Evolutionary conservation across 2,329 filamentous ascomycete species (phyloP), one percentile per base, ranked within the genome.

Genomic region (Magnaporthiopsis poae): DNA sequence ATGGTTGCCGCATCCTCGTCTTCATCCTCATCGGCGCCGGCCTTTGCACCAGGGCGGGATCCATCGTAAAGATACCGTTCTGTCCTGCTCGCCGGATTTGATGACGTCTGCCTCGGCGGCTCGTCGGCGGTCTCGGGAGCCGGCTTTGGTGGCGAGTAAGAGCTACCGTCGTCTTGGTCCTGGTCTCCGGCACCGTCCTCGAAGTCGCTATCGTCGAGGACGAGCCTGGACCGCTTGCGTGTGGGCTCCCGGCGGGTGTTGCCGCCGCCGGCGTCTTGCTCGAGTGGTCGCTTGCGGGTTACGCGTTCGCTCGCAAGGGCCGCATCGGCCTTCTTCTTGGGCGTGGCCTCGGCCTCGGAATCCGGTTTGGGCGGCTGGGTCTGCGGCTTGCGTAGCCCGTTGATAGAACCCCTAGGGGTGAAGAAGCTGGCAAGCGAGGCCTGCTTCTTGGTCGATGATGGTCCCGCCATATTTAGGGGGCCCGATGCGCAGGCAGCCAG

Each of bases 401-500:
- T 84, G 73, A 78, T 75, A 15, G 84, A 5, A 7, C 5, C 79
- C 69, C 84, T 88, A 18, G 86, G 86, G 0, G 87, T 85, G 75
- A 96, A 96, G 78, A 96, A 96, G 74, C 88, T 93, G 3, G 91
- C 95, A 68, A 97, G 88, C 0, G 91, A 91, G 70, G 89, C 85
- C 74, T 97, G 91, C 72, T 89, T 90, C 77, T 89, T 90, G 66
- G 75, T 78, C 35, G 77, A 80, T 0, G 80, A 68, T 18, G 76
- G 72, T 36, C 75, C 74, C 21, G 77, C 73, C 78, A 80, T 80
- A 39, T 52, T 68, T 46, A 5, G 39, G 39, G 5, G 12, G 39
- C 21, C 46, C 9, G 46, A 13, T n/a, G 21, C 3, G 39, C 46
- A 56, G 46, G 46, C 4, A 21, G 21, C 13, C 1, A 56, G 18